These are phyloP conservation scores for Pilaira anomala DNA, from an alignment of 192 early-diverging fungal species.

Conservation along the genomic window DNA sequence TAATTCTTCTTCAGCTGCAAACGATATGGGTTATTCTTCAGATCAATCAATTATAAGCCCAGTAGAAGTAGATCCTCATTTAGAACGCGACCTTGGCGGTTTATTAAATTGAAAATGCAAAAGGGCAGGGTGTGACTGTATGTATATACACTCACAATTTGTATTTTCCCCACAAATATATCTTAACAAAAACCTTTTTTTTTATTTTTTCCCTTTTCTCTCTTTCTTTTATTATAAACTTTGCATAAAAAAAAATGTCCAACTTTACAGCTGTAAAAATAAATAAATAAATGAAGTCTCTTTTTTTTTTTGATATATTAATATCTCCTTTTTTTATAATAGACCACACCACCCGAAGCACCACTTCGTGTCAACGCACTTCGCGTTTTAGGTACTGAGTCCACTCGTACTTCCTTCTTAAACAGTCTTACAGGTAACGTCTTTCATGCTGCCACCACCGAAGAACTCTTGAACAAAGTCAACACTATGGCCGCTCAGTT, in stretches of 20 bases:
- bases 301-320: neutral
- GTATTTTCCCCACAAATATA: too few relatives aligned
- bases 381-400: conserved; percentile 12
- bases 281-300: neutral
- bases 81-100: conserved; percentile 16
- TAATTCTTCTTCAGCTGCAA: neutral
- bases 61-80: conserved; percentile 5
- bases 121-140: too few relatives aligned
- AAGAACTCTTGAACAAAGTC: conserved; percentile 53
- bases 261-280: neutral
- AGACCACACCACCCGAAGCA: conserved; percentile 17
- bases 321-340: neutral
- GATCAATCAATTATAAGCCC: conserved; percentile 7
- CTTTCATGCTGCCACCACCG: conserved; percentile 45
- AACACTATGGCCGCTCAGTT: conserved; percentile 52
- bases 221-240: neutral
- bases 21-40: conserved; percentile 3
- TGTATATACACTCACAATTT: too few relatives aligned
- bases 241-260: neutral
- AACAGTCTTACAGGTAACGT: conserved; percentile 18
- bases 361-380: conserved; percentile 29
- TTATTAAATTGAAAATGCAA: neutral
- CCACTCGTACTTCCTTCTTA: conserved; percentile 24
- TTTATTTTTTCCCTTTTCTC: neutral
- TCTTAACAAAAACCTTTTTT: too few relatives aligned